Evolutionary conservation across 768 basidiomycete species (phyloP).

Genomic region (Russula brevipes): DNA sequence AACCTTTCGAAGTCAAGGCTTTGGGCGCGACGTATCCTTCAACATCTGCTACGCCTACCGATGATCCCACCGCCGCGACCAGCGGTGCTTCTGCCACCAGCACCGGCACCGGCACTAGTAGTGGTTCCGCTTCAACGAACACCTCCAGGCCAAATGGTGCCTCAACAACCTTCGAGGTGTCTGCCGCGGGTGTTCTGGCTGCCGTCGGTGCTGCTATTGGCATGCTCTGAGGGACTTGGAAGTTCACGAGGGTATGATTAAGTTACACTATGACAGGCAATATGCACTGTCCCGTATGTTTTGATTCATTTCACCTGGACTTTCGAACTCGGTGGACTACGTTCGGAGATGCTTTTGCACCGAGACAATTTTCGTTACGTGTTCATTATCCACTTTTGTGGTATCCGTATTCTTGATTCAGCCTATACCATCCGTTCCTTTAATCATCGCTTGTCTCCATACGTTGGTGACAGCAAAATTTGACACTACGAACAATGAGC

Average conservation of each 20-base stretch:
- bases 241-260: not conserved
- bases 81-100: not conserved
- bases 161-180: constrained; percentile 10
- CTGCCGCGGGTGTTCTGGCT: constrained; percentile 20
- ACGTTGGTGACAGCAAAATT: not conserved
- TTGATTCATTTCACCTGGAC: not conserved
- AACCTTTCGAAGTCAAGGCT: constrained; percentile 57
- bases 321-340: not conserved
- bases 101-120: not conserved
- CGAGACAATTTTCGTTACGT: constrained; percentile 5
- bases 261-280: constrained; percentile 1
- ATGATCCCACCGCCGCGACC: constrained; percentile 21
- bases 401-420: constrained; percentile 3
- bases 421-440: constrained; percentile 23
- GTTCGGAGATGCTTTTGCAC: constrained; percentile 1
- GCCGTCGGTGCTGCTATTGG: constrained; percentile 22
- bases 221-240: constrained; percentile 18
- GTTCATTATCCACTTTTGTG: not conserved
- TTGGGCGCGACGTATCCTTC: constrained; percentile 49
- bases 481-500: not conserved
- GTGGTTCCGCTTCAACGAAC: constrained; percentile 1
- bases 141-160: constrained; percentile 9
- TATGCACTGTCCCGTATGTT: not conserved
- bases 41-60: constrained; percentile 34
- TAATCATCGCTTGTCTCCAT: constrained; percentile 12